phyloP scores from a whole-genome alignment of 2,329 filamentous ascomycete species.

The Xylariaceae sp. region DNA sequence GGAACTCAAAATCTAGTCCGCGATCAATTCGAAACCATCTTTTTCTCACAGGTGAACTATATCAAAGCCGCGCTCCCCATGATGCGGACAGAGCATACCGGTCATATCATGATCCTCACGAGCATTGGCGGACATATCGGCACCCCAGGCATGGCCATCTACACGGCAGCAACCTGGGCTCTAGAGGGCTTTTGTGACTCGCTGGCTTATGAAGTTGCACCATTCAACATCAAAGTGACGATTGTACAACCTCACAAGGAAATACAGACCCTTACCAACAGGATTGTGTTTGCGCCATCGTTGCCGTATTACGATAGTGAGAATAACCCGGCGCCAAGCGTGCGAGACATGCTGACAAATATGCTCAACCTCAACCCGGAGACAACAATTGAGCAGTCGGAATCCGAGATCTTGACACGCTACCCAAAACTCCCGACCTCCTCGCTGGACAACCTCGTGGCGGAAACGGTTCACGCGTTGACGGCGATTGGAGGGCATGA shows the following conservation, averaged over 20 bases:
- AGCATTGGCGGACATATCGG: slow-evolving; percentile 90
- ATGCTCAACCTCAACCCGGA: slow-evolving; percentile 74
- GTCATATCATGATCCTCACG: slow-evolving; percentile 85
- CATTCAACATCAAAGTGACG: slow-evolving; percentile 94
- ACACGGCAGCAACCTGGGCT: slow-evolving; percentile 90
- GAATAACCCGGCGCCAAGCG: slow-evolving; percentile 71
- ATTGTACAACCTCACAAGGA: slow-evolving; percentile 96
- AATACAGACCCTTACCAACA: slow-evolving; percentile 81
- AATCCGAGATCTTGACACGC: slow-evolving; percentile 54
- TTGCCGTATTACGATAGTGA: slow-evolving; percentile 62
- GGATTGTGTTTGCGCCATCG: slow-evolving; percentile 77
- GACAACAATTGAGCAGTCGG: slow-evolving; percentile 44
- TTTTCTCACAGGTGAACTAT: slow-evolving; percentile 93
- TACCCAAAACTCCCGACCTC: slow-evolving; percentile 69
- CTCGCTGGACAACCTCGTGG: slow-evolving; percentile 69
- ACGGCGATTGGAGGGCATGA: slow-evolving; percentile 92
- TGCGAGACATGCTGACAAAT: slow-evolving; percentile 77
- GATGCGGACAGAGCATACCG: slow-evolving; percentile 74
- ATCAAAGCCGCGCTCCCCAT: slow-evolving; percentile 83
- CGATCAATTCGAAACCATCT: slow-evolving; percentile 91
- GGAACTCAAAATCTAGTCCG: slow-evolving; percentile 74
- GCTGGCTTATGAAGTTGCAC: slow-evolving; percentile 90
- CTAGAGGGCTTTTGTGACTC: slow-evolving; percentile 95
- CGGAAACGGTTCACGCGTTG: slow-evolving; percentile 87
- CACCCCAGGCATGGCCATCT: slow-evolving; percentile 85